These are phyloP conservation scores for Diversispora eburnea DNA, from an alignment of 192 early-diverging fungal genomes.

Conservation along the genomic window DNA sequence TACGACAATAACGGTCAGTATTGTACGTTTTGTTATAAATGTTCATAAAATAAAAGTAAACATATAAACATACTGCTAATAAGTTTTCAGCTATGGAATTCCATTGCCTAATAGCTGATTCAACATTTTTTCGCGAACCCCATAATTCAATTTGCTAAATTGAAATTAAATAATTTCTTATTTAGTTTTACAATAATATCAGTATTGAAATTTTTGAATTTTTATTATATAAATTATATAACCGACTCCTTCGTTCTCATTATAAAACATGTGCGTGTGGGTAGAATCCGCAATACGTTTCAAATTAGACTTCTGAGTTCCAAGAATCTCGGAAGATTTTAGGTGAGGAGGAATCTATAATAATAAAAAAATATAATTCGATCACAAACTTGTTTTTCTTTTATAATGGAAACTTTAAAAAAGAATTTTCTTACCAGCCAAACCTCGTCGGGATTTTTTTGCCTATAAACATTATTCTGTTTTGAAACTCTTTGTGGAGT, in stretches of 20 bases:
- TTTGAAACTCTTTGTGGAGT: not conserved
- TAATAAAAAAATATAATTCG: not conserved
- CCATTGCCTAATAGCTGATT: conserved; percentile 30
- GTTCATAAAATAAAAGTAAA: not conserved
- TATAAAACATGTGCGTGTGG: conserved; percentile 31
- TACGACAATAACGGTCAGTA: not conserved
- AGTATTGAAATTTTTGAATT: not conserved
- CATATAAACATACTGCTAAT: conserved; percentile 3
- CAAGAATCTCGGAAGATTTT: conserved; percentile 24
- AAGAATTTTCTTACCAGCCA: conserved; percentile 34
- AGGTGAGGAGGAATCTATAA: conserved; percentile 22
- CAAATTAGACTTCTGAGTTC: conserved; percentile 20
- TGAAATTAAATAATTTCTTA: not conserved
- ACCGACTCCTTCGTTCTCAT: conserved; percentile 21
- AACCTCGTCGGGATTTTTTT: conserved; percentile 32
- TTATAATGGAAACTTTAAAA: not conserved
- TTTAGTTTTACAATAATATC: not conserved
- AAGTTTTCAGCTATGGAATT: conserved; percentile 23
- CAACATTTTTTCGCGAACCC: conserved; percentile 28
- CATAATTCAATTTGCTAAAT: conserved; percentile 42
- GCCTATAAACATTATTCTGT: not conserved
- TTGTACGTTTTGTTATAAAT: not conserved
- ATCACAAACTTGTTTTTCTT: too few relatives aligned
- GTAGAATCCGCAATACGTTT: conserved; percentile 32
- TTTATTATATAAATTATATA: conserved; percentile 17